Percentiles rank a stretch among this genome's conserved stretches.
phyloP scores from a whole-genome alignment of 2,329 filamentous ascomycete genomes.

The Stromatinia cepivora region DNA sequence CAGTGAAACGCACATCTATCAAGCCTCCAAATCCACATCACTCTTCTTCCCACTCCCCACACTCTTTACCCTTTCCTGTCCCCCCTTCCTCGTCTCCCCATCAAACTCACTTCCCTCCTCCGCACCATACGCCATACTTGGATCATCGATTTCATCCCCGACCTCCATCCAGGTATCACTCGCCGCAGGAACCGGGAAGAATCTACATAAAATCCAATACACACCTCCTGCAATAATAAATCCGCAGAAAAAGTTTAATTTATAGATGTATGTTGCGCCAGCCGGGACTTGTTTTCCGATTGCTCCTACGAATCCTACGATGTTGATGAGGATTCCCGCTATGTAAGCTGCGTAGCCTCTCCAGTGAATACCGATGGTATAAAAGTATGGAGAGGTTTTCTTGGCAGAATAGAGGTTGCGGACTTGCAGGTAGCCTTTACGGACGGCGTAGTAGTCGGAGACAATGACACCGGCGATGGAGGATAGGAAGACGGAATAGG shows the following conservation, averaged over 20 bases:
- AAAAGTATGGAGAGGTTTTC: constrained; percentile 70
- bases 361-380: constrained; percentile 73
- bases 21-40: constrained; percentile 17
- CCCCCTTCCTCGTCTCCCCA: background rate
- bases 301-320: constrained; percentile 86
- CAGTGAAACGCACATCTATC: background rate
- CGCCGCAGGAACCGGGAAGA: constrained; percentile 72
- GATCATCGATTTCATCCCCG: constrained; percentile 60
- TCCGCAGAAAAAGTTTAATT: constrained; percentile 86
- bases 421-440: constrained; percentile 77
- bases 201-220: constrained; percentile 69
- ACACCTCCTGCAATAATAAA: constrained; percentile 66
- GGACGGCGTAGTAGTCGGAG: constrained; percentile 83
- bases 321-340: constrained; percentile 81
- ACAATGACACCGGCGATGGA: constrained; percentile 91
- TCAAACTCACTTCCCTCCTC: constrained; percentile 30
- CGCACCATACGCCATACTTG: constrained; percentile 33
- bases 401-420: constrained; percentile 76
- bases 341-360: constrained; percentile 82
- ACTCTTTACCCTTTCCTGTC: background rate
- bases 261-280: constrained; percentile 83
- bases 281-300: constrained; percentile 70
- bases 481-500: constrained; percentile 92
- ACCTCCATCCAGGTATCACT: constrained; percentile 79
- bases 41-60: constrained; percentile 7